Evolutionary conservation across 1,284 basidiomycete genomes (phyloP), one percentile per base, ranked within the genome.

Genomic region (Papiliotrema laurentii): DNA sequence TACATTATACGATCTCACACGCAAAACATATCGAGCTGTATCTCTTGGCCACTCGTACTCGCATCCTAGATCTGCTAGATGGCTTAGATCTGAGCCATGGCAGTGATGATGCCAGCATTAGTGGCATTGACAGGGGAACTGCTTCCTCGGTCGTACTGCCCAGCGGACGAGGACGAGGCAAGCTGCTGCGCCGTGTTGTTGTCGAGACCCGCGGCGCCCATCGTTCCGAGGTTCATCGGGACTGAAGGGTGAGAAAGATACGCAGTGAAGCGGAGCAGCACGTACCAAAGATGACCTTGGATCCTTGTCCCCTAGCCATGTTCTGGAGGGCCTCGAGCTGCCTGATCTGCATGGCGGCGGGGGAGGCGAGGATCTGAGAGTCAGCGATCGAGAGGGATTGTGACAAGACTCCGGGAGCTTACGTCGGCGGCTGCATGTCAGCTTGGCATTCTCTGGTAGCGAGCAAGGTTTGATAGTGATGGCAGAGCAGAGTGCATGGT

Each of bases 331-430:
- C 89, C 75, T 96, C 92, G 58, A 97, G 81, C 69, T 94, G 90
- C 55, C 93, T 81, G 70, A 97, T 97, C 75, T 96, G 91, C 89
- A 97, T 96, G 51, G 92, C 93, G 22, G 92, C 90, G 18, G 90
- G 91, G 7, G 84, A 86, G 13, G 89, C 88, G 62, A 94, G 80
- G 63, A 94, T 93, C 74, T 94, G 85, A 16, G 33, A 18, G n/a
- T 27, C 19, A n/a, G 43, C 31, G 18, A 26, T 22, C 21, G 18
- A 26, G 31, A 16, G 16, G 13, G 41, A 31, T 14, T 13, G 10
- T 3, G 37, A 21, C 36, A n/a, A 34, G n/a, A 38, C n/a, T n/a
- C n/a, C n/a, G n/a, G n/a, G n/a, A n/a, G 59, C 60, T 49, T 43
- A 70, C 68, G 52, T 72, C 69, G 49, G 69, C 70, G 47, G 68